Evolutionary conservation across 2,329 filamentous ascomycete genomes (phyloP), one percentile per base, ranked within the genome.

Genomic region (Cryphonectria nitschkei): DNA sequence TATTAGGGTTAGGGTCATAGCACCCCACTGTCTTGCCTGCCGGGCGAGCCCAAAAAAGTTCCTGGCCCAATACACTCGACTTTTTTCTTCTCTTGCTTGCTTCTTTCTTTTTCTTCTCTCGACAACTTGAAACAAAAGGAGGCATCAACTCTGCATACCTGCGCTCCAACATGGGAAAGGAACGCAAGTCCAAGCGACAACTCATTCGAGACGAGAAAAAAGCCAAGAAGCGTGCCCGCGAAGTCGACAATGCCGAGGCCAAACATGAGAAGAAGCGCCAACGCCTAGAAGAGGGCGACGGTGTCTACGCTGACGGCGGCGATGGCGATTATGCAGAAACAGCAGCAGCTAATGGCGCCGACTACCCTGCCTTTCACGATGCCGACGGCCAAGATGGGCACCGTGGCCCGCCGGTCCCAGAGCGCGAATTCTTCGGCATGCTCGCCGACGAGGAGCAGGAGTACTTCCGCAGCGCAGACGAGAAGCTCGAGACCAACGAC

Each of bases 371-470:
- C 50, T 56, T 43, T n/a, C 37, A 70, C n/a, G 60, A 29, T 9
- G 67, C 34, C 32, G 65, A 68, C 22, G 67, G 54, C n/a, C 66
- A 58, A 37, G 22, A 39, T 41, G 34, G 34, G 5, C 67, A 29
- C 13, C 43, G 69, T 62, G 73, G 71, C 46, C 68, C 70, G 68
- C 39, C 60, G 22, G 68, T 73, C 67, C 77, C 77, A 29, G 92
- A 93, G 72, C 88, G 85, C 75, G 90, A 93, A 70, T 99, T 97
- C 84, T 98, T 97, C 77, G 96, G 96, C 74, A 91, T 98, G 85
- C 90, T 99, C 37, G 92, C 94, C 76, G 92, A 97, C 68, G 89
- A 97, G 75, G 96, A 99, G 84, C 94, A 97, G 79, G 95, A 98
- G 80, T 98, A 98, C 81, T 99, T 98, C 81, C 92, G 93, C 75